These are phyloP conservation scores for Rosa multiflora DNA, from an alignment of 306 rosid species.

Conservation along the genomic window DNA sequence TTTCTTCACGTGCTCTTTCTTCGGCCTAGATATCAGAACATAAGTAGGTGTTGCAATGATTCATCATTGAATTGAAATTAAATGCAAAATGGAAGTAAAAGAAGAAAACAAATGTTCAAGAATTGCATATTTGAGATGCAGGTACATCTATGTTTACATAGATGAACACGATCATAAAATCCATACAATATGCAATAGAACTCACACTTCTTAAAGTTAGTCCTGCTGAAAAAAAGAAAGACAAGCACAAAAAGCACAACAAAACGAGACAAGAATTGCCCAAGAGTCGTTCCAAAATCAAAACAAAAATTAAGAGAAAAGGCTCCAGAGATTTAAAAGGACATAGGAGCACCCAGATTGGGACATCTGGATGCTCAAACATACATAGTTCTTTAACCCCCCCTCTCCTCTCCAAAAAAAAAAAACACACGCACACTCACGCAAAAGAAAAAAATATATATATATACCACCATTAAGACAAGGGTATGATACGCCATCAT, in stretches of 20 bases:
- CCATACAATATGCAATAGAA: not conserved
- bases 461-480: too few relatives aligned
- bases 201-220: not conserved
- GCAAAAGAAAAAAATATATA: too few relatives aligned
- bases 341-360: not conserved
- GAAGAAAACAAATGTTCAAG: not conserved
- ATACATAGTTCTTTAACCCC: too few relatives aligned
- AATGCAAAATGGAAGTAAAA: not conserved
- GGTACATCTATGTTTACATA: not conserved
- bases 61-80: constrained; percentile 2
- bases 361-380: not conserved
- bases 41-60: not conserved
- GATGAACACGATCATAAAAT: not conserved
- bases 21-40: constrained; percentile 64
- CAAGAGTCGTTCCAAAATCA: not conserved
- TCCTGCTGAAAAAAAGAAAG: not conserved
- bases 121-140: not conserved
- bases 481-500: too few relatives aligned
- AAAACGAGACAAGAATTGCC: not conserved
- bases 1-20: constrained; percentile 97
- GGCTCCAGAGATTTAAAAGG: not conserved
- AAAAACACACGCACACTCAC: too few relatives aligned
- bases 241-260: not conserved
- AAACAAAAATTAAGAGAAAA: not conserved
- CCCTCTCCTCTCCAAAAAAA: too few relatives aligned